phyloP scores from a whole-genome alignment of 495 filamentous ascomycete species.

The Aspergillus asperescens region DNA sequence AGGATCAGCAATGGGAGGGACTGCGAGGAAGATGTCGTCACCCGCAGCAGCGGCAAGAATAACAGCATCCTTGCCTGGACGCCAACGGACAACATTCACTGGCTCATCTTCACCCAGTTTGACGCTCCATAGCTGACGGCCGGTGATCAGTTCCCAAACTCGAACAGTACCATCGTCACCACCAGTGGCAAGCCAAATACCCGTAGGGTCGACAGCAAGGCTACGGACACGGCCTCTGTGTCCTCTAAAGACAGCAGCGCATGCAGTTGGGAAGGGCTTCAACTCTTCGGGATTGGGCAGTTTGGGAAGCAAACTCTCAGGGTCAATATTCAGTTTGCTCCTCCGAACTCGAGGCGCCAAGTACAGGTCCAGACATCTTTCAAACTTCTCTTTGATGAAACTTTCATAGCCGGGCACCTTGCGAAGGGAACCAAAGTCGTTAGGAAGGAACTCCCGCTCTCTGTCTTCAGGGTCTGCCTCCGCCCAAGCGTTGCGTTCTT shows the following conservation, averaged over 20 bases:
- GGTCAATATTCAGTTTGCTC: constrained; percentile 95
- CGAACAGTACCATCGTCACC: constrained; percentile 92
- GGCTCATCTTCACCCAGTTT: constrained; percentile 76
- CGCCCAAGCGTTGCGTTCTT: constrained; percentile 86
- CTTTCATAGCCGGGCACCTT: constrained; percentile 89
- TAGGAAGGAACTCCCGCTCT: constrained; percentile 81
- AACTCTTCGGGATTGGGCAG: constrained; percentile 91
- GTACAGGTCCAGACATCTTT: constrained; percentile 91
- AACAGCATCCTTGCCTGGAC: constrained; percentile 72
- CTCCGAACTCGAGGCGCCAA: constrained; percentile 86
- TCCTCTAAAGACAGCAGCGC: constrained; percentile 75
- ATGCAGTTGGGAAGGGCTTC: constrained; percentile 86
- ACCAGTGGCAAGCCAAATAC: constrained; percentile 77
- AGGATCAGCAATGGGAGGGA: constrained; percentile 66
- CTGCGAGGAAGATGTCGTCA: constrained; percentile 77
- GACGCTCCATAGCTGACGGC: constrained; percentile 80
- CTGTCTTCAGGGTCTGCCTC: constrained; percentile 83
- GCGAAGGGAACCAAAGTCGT: constrained; percentile 73
- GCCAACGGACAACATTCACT: constrained; percentile 84
- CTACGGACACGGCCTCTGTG: constrained; percentile 86
- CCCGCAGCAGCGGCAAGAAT: constrained; percentile 79
- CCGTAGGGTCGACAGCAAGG: constrained; percentile 70
- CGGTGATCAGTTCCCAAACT: constrained; percentile 84
- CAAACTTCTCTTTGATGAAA: constrained; percentile 92
- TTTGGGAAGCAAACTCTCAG: constrained; percentile 87